Percentiles rank a stretch among this genome's conserved stretches.
Conservation (phyloP, 495 filamentous ascomycete species). For the Aspergillus diversus region DNA sequence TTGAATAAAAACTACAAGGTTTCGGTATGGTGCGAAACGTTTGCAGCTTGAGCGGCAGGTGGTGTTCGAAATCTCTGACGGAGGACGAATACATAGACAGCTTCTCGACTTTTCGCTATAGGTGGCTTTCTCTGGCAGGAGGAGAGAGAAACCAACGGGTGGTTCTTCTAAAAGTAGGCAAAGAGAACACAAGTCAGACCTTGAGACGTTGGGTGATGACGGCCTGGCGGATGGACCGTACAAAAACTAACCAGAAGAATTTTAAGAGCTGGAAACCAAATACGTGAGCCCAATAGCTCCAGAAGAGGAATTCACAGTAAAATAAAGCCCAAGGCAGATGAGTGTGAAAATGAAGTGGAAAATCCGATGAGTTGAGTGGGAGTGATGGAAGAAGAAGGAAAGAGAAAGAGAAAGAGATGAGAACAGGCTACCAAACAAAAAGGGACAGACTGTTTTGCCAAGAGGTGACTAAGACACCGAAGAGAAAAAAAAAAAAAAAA, state of each 20-base stretch:
- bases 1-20: slow-evolving; percentile 81
- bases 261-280: slow-evolving; percentile 16
- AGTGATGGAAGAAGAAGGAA: slow-evolving; percentile 20
- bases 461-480: slow-evolving; percentile 15
- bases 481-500: slow-evolving; percentile 16
- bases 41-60: slow-evolving; percentile 90
- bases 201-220: slow-evolving; percentile 26
- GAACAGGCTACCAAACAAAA: slow-evolving; percentile 18
- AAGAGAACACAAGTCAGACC: slow-evolving; percentile 31
- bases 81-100: slow-evolving; percentile 84
- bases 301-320: slow-evolving; percentile 11
- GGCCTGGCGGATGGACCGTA: slow-evolving; percentile 21
- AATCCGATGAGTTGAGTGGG: slow-evolving; percentile 11
- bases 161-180: slow-evolving; percentile 31
- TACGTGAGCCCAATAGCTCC: slow-evolving; percentile 20
- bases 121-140: slow-evolving; percentile 43
- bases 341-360: slow-evolving; percentile 14
- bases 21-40: slow-evolving; percentile 88
- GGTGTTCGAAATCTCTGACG: slow-evolving; percentile 76
- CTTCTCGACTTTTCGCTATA: slow-evolving; percentile 39
- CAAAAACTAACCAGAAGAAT: slow-evolving; percentile 28
- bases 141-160: slow-evolving; percentile 42
- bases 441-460: slow-evolving; percentile 23
- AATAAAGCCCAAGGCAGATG: slow-evolving; percentile 22
- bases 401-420: slow-evolving; percentile 15